Percentiles rank a stretch among this genome's conserved stretches.
Evolutionary conservation across 106 monocot genomes (phyloP).

Genomic region (Cymbidium sinense): DNA sequence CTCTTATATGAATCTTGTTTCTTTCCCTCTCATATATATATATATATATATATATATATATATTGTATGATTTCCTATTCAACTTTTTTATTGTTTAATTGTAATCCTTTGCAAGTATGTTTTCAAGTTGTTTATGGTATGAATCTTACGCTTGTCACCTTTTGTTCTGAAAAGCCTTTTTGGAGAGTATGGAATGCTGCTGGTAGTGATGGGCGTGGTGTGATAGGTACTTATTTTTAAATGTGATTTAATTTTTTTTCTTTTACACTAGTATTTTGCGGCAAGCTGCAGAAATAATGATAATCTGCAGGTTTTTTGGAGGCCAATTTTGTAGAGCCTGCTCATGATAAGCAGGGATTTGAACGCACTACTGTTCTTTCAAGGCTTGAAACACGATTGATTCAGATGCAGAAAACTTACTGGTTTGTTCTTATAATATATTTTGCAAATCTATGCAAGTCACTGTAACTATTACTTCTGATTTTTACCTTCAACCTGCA

Average conservation of each 20-base stretch:
- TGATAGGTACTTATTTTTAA: slow-evolving; percentile 47
- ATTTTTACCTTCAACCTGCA: neutral
- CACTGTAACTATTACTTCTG: neutral
- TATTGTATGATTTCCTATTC: neutral
- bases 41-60: no score
- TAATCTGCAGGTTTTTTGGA: slow-evolving; percentile 68
- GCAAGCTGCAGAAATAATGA: neutral
- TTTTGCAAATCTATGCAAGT: neutral
- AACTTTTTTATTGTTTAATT: neutral
- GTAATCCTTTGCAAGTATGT: neutral
- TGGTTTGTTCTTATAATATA: slow-evolving; percentile 43
- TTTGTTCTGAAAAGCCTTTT: slow-evolving; percentile 49
- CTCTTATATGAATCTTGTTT: no score
- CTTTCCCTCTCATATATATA: no score
- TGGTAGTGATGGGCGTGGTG: slow-evolving; percentile 98
- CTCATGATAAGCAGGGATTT: slow-evolving; percentile 98
- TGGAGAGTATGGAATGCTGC: slow-evolving; percentile 98
- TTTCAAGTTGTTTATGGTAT: neutral
- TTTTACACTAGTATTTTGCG: neutral
- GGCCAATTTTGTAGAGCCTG: slow-evolving; percentile 96
- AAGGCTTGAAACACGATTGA: slow-evolving; percentile 66
- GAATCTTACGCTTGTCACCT: neutral
- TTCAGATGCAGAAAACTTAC: slow-evolving; percentile 83
- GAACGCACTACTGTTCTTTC: slow-evolving; percentile 87
- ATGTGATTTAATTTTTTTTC: neutral